phyloP scores from a whole-genome alignment of 331 rosid genomes.

The Acacia concinna region DNA sequence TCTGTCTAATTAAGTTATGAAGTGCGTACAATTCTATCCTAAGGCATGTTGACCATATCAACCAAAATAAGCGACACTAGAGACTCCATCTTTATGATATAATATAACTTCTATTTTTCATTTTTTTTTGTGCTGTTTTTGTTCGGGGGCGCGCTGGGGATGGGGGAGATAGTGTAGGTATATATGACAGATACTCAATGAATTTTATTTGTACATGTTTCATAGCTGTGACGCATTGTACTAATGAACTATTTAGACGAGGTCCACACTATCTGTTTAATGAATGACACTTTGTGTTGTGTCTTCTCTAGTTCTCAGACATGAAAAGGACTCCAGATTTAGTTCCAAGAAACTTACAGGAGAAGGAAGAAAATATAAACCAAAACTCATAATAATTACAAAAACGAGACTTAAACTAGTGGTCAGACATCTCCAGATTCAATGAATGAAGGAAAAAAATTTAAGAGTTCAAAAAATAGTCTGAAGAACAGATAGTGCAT shows the following conservation, averaged over 20 bases:
- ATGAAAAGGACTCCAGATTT: conserved; percentile 1
- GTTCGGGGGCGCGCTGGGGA: too few relatives aligned
- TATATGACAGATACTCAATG: background rate
- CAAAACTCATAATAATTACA: conserved; percentile 14
- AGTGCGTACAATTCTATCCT: background rate
- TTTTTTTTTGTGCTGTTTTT: too few relatives aligned
- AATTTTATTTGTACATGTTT: background rate
- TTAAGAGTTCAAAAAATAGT: background rate
- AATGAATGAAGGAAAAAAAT: conserved; percentile 13
- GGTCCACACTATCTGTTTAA: conserved; percentile 15
- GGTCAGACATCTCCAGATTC: conserved; percentile 17
- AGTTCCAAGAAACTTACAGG: conserved; percentile 12
- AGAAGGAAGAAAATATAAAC: conserved; percentile 13
- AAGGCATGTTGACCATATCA: background rate
- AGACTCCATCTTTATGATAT: background rate
- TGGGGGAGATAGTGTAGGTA: background rate
- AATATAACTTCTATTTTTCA: background rate
- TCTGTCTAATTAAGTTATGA: background rate
- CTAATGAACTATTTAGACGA: conserved; percentile 1
- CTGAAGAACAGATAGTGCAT: conserved; percentile 15
- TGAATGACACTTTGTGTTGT: background rate
- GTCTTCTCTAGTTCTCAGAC: conserved; percentile 8
- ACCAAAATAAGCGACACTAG: background rate
- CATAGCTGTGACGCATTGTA: conserved; percentile 2
- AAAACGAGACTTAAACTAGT: background rate